Base-by-base conservation (phyloP, 768 basidiomycete species). In the Flagelloscypha sp. region DNA sequence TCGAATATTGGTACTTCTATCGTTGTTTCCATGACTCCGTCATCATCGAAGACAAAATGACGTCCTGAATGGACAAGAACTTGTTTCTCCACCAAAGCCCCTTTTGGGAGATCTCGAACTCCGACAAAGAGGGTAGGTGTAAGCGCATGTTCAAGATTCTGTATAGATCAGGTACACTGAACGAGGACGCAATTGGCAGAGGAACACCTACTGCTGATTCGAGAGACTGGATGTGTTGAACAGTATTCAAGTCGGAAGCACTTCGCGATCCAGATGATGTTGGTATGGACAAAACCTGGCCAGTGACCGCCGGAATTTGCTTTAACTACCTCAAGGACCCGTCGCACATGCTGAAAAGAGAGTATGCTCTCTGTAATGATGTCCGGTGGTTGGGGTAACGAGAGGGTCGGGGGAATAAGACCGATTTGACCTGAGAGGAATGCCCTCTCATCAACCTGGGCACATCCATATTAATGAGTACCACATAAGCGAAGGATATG, bases 361-460 rank as follows among this genome's bases (percentile, higher is more conserved):
- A 98, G 63, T 1, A 84, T 81, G 2, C 74, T 66, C 57, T 98
- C 88, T 8, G 62, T 48, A 0, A 73, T 58, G 35, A 86, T 52
- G 7, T 70, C 78, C 3, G 42, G 56, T 10, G 79, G 72, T 2
- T 65, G 57, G 7, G 92, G 82, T 3, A 98, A 62, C 2, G 66
- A 52, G 19, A 97, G 64, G 30, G 63, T 76, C 30, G 76, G 62
- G 1, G 95, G 94, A 20, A 92, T 64, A 15, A 99, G 66, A 0
- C 89, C 89, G 30, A 99, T 98, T 53, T 99, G 95, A 3, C 95
- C 95, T 1, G 95, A 95, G 37, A 98, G 65, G 46, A 87, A 89
- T n/a, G 90, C 61, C 5, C 74, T 74, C 34, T 83, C 73, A 44
- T 72, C 76, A 29, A 72, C 78, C 90, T 94, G 46, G 6, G 31